These are phyloP conservation scores for Torulaspora globosa DNA, from an alignment of 1,139 yeast genomes.

Conservation along the genomic window DNA sequence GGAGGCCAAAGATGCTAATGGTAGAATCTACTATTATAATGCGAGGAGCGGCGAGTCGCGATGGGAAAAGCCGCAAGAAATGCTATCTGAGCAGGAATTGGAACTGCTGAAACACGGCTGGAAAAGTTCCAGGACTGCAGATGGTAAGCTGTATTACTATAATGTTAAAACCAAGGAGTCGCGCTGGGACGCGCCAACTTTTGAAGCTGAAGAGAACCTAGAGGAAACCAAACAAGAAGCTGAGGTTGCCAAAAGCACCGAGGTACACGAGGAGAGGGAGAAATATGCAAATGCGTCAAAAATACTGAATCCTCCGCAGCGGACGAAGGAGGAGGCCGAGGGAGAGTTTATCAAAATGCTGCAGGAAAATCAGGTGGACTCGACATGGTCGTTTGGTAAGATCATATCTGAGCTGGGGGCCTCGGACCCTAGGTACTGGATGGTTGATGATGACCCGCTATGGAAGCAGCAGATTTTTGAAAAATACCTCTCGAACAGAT, in stretches of 20 bases:
- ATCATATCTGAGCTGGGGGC: constrained; percentile 58
- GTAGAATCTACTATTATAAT: constrained; percentile 70
- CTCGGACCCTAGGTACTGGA: constrained; percentile 65
- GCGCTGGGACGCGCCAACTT: constrained; percentile 75
- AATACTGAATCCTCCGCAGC: constrained; percentile 18
- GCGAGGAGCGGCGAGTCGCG: constrained; percentile 61
- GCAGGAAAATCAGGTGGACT: constrained; percentile 52
- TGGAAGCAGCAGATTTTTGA: constrained; percentile 63
- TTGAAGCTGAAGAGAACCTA: constrained; percentile 23
- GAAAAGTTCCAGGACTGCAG: constrained; percentile 62
- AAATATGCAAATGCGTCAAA: constrained; percentile 19
- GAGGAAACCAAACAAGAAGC: constrained; percentile 10
- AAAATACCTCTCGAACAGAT: constrained; percentile 52
- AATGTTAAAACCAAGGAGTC: constrained; percentile 62
- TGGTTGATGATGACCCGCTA: constrained; percentile 53
- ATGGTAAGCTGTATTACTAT: constrained; percentile 69
- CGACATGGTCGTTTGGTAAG: constrained; percentile 70
- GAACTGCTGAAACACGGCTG: constrained; percentile 48
- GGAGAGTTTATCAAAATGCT: constrained; percentile 52
- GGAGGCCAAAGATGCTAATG: constrained; percentile 58
- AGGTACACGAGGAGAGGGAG: neutral
- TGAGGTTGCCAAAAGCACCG: constrained; percentile 1
- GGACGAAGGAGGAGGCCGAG: constrained; percentile 41
- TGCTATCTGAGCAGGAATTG: constrained; percentile 39
- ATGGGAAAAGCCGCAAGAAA: constrained; percentile 74